Evolutionary conservation across 192 early-diverging fungal species (phyloP).

Genomic region (Haplosporangium gracile): DNA sequence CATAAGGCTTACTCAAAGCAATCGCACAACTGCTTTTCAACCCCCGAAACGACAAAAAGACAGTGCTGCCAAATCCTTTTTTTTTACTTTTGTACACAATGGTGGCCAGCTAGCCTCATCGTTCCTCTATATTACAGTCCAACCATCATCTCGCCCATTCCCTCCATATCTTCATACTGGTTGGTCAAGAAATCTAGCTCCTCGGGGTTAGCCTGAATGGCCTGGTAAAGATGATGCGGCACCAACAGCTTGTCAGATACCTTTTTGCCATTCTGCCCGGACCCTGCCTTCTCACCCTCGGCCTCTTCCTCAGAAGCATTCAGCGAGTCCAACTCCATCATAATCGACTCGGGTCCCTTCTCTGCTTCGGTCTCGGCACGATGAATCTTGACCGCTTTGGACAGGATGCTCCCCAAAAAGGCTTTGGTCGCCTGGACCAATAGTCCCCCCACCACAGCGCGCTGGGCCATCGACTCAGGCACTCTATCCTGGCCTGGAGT

Average conservation of each 20-base stretch:
- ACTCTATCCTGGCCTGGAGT: conserved; percentile 34
- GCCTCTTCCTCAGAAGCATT: conserved; percentile 39
- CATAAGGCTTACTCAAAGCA: too few relatives aligned
- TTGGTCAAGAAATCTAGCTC: conserved; percentile 65
- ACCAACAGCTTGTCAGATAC: conserved; percentile 59
- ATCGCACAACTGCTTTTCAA: too few relatives aligned
- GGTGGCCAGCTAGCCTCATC: background rate
- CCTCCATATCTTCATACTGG: conserved; percentile 56
- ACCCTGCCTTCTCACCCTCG: background rate
- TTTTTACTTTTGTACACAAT: conserved; percentile 3
- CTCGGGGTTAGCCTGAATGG: conserved; percentile 54
- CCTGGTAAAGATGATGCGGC: conserved; percentile 68
- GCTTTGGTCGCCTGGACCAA: conserved; percentile 63
- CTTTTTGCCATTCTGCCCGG: background rate
- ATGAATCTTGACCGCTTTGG: conserved; percentile 56
- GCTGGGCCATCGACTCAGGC: conserved; percentile 59
- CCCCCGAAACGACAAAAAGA: background rate
- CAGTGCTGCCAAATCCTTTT: background rate
- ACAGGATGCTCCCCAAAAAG: conserved; percentile 61
- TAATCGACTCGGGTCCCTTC: conserved; percentile 33
- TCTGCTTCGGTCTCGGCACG: conserved; percentile 48
- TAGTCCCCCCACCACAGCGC: conserved; percentile 62
- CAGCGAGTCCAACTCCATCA: conserved; percentile 48
- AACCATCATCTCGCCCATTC: conserved; percentile 50
- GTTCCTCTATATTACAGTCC: conserved; percentile 13